Evolutionary conservation across 2,329 filamentous ascomycete species (phyloP).

Genomic region (Sporothrix globosa): DNA sequence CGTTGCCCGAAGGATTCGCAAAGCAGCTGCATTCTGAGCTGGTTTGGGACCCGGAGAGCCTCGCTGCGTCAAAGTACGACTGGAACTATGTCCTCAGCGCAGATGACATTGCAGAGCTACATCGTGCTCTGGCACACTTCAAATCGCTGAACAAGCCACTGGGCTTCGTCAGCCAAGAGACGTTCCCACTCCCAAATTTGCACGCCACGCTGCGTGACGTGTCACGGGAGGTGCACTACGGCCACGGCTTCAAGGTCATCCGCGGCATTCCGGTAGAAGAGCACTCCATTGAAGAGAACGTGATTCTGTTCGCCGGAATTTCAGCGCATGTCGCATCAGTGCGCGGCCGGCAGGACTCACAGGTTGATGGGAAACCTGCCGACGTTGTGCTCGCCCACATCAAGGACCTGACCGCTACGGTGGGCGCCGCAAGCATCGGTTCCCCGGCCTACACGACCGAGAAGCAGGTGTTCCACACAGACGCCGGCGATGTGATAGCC

Average conservation of each 20-base stretch:
- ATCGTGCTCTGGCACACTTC: slow-evolving; percentile 48
- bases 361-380: slow-evolving; percentile 49
- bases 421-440: slow-evolving; percentile 51
- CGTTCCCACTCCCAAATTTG: slow-evolving; percentile 59
- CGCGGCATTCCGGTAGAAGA: slow-evolving; percentile 59
- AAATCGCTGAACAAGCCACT: slow-evolving; percentile 47
- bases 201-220: slow-evolving; percentile 54
- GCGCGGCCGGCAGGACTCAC: slow-evolving; percentile 57
- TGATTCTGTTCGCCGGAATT: slow-evolving; percentile 63
- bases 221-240: slow-evolving; percentile 59
- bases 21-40: slow-evolving; percentile 52
- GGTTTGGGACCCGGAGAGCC: slow-evolving; percentile 60
- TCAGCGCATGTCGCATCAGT: slow-evolving; percentile 60
- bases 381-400: slow-evolving; percentile 63
- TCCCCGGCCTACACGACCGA: slow-evolving; percentile 63
- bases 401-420: slow-evolving; percentile 58
- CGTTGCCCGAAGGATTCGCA: slow-evolving; percentile 57
- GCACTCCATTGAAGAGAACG: slow-evolving; percentile 59
- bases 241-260: slow-evolving; percentile 64
- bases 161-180: slow-evolving; percentile 52
- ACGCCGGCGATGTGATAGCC: slow-evolving; percentile 61
- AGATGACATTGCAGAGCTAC: slow-evolving; percentile 55
- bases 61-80: slow-evolving; percentile 51
- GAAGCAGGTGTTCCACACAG: slow-evolving; percentile 66
- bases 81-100: slow-evolving; percentile 57